phyloP scores from a whole-genome alignment of 306 rosid species.

The Prunus fruticosa region DNA sequence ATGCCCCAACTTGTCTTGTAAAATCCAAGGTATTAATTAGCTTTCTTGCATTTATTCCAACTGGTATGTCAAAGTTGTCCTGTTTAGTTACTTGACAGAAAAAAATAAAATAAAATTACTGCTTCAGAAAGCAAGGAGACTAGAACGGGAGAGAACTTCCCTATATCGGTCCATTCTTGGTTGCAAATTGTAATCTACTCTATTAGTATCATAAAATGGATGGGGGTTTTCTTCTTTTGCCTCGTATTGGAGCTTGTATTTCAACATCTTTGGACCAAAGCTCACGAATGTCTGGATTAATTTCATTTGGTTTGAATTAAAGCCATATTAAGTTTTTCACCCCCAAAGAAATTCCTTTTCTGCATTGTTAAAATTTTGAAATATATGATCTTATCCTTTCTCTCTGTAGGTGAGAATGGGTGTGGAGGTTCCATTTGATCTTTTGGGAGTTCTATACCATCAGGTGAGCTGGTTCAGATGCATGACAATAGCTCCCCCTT shows the following conservation, averaged over 20 bases:
- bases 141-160: not conserved
- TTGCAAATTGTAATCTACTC: not conserved
- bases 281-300: not conserved
- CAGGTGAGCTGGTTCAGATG: slow-evolving; percentile 53
- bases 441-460: slow-evolving; percentile 72
- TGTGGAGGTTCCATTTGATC: slow-evolving; percentile 80
- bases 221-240: not conserved
- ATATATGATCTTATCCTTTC: not conserved
- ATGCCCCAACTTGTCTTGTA: slow-evolving; percentile 70
- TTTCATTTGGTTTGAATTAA: not conserved
- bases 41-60: slow-evolving; percentile 9
- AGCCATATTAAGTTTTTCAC: not conserved
- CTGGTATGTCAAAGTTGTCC: not conserved
- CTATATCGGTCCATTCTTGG: not conserved
- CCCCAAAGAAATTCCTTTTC: not conserved
- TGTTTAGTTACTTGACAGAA: not conserved
- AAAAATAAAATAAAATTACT: not conserved
- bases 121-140: not conserved
- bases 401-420: slow-evolving; percentile 74
- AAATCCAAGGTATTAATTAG: slow-evolving; percentile 63
- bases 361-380: not conserved
- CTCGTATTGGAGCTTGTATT: not conserved
- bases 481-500: not conserved
- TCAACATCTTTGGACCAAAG: not conserved
- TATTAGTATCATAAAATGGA: not conserved